These are phyloP conservation scores for Rhizophagus prolifer DNA, from an alignment of 192 early-diverging fungal genomes.

Conservation along the genomic window DNA sequence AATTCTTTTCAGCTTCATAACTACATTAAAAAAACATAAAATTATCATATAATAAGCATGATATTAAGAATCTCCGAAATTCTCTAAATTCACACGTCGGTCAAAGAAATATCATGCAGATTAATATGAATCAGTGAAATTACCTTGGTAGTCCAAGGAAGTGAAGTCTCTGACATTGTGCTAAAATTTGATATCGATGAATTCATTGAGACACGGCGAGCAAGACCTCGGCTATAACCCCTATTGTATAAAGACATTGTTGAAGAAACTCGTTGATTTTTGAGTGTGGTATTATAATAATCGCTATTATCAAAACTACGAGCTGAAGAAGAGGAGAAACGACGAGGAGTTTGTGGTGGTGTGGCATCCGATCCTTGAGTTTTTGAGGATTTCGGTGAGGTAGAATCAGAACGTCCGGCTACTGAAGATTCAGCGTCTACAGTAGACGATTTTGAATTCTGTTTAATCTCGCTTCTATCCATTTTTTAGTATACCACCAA, in stretches of 20 bases:
- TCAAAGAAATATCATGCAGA: background rate
- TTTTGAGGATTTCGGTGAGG: background rate
- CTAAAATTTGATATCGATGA: slow-evolving; percentile 41
- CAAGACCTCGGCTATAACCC: background rate
- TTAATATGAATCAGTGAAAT: background rate
- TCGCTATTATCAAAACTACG: slow-evolving; percentile 25
- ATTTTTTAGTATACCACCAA: background rate
- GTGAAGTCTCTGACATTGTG: slow-evolving; percentile 50
- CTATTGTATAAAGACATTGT: slow-evolving; percentile 20
- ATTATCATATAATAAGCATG: background rate
- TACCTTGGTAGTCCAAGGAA: slow-evolving; percentile 59
- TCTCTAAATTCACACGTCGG: background rate
- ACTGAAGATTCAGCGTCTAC: background rate
- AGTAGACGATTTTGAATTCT: background rate
- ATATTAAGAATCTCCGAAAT: background rate
- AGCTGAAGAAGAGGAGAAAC: slow-evolving; percentile 27
- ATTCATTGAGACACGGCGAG: slow-evolving; percentile 26
- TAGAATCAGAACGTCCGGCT: background rate
- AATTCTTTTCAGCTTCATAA: background rate
- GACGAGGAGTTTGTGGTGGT: slow-evolving; percentile 7
- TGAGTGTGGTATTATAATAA: background rate
- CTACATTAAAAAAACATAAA: background rate
- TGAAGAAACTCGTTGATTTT: slow-evolving; percentile 25
- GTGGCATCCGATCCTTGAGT: background rate
- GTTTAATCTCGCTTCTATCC: background rate